phyloP scores from a whole-genome alignment of 2,329 filamentous ascomycete genomes.

The Monosporascus ibericus region DNA sequence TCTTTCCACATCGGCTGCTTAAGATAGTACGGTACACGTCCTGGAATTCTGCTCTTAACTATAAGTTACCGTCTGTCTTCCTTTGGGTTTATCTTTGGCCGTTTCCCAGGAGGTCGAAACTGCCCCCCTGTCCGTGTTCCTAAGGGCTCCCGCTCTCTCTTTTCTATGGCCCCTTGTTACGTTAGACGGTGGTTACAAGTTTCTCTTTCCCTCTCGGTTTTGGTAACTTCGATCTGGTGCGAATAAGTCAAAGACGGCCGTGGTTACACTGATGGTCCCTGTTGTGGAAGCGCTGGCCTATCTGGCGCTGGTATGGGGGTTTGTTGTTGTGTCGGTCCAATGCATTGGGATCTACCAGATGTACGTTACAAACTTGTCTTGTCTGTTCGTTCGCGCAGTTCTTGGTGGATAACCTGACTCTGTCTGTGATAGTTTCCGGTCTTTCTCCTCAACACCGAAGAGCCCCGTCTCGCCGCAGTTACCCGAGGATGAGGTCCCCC shows the following conservation, averaged over 20 bases:
- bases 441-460: conserved; percentile 45
- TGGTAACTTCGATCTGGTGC: neutral
- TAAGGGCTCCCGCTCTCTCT: too few relatives aligned
- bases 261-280: conserved; percentile 18
- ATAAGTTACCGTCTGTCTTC: too few relatives aligned
- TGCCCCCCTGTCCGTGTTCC: too few relatives aligned
- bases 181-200: neutral
- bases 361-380: conserved; percentile 30
- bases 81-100: too few relatives aligned
- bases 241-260: neutral
- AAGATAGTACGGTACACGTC: neutral
- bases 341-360: conserved; percentile 49
- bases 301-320: conserved; percentile 47
- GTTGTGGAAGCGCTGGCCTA: conserved; percentile 32
- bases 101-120: too few relatives aligned
- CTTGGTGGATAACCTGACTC: neutral
- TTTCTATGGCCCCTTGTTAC: neutral
- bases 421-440: conserved; percentile 38
- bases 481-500: conserved; percentile 54
- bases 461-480: conserved; percentile 46
- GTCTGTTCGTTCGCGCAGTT: neutral
- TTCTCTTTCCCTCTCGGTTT: conserved; percentile 2
- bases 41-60: too few relatives aligned
- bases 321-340: conserved; percentile 47
- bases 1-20: neutral